A percentile compares a stretch with the other conserved stretches of the same genome.
These are phyloP conservation scores for Mycosarcoma mackinlayi DNA, from an alignment of 1,284 basidiomycete species.

Conservation along the genomic window DNA sequence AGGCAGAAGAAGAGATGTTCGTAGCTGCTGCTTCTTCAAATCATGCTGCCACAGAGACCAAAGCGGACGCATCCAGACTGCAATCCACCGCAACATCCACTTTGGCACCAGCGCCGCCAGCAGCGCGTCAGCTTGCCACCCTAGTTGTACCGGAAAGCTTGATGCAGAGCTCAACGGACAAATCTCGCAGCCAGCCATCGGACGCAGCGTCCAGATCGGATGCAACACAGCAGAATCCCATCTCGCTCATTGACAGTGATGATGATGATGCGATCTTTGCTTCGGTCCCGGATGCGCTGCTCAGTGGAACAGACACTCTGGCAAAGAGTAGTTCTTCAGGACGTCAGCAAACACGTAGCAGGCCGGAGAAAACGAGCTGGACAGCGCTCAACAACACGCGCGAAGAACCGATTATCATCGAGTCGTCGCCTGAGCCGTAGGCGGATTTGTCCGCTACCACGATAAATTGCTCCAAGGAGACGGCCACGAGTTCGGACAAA, in stretches of 20 bases:
- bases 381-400: slow-evolving; percentile 5
- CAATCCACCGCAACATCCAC: neutral
- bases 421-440: slow-evolving; percentile 38
- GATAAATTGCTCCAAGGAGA: no score
- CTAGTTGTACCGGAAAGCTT: slow-evolving; percentile 11
- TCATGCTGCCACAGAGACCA: neutral
- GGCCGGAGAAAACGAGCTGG: neutral
- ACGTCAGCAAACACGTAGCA: neutral
- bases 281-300: slow-evolving; percentile 1
- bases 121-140: neutral
- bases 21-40: neutral
- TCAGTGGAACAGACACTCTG: neutral
- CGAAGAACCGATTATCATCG: slow-evolving; percentile 44
- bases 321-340: neutral
- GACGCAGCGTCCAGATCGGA: neutral
- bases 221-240: slow-evolving; percentile 18
- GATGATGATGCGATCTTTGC: slow-evolving; percentile 26
- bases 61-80: neutral
- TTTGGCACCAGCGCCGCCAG: neutral
- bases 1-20: slow-evolving; percentile 23
- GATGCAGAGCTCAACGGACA: slow-evolving; percentile 10
- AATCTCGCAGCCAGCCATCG: slow-evolving; percentile 10
- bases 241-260: slow-evolving; percentile 40
- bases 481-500: neutral
- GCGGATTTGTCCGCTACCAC: no score